Evolutionary conservation across 768 basidiomycete genomes (phyloP).

Genomic region (Phanerochaete carnosa): DNA sequence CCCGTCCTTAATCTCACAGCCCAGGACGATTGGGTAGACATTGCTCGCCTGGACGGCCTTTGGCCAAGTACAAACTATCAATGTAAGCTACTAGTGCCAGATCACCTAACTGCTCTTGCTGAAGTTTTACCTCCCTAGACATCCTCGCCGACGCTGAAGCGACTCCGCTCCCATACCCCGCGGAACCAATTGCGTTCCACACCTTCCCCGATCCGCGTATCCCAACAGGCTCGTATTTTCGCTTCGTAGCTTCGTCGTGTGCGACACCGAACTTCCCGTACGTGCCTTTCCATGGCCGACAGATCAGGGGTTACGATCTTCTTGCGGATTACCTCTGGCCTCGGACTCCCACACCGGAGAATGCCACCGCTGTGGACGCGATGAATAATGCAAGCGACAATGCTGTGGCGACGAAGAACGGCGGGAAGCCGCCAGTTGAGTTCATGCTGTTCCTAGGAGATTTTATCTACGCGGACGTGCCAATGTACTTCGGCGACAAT

Average conservation of each 20-base stretch:
- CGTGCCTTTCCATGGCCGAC: constrained; percentile 45
- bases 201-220: constrained; percentile 75
- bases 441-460: constrained; percentile 74
- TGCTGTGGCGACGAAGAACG: constrained; percentile 7
- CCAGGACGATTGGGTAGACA: constrained; percentile 57
- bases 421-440: constrained; percentile 34
- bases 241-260: constrained; percentile 68
- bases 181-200: constrained; percentile 52
- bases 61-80: constrained; percentile 71
- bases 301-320: constrained; percentile 63
- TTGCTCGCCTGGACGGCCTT: constrained; percentile 51
- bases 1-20: constrained; percentile 42
- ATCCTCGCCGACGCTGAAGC: constrained; percentile 37
- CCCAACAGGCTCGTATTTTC: constrained; percentile 51
- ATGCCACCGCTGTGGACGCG: background rate
- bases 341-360: background rate
- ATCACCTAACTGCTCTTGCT: background rate
- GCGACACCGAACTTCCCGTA: constrained; percentile 74
- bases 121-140: constrained; percentile 30
- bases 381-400: background rate
- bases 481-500: constrained; percentile 56
- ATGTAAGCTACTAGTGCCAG: constrained; percentile 41
- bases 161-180: constrained; percentile 48
- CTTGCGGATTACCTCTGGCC: constrained; percentile 53
- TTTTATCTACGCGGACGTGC: constrained; percentile 75